Evolutionary conservation across 331 rosid species (phyloP).

Genomic region (Acacia concinna): DNA sequence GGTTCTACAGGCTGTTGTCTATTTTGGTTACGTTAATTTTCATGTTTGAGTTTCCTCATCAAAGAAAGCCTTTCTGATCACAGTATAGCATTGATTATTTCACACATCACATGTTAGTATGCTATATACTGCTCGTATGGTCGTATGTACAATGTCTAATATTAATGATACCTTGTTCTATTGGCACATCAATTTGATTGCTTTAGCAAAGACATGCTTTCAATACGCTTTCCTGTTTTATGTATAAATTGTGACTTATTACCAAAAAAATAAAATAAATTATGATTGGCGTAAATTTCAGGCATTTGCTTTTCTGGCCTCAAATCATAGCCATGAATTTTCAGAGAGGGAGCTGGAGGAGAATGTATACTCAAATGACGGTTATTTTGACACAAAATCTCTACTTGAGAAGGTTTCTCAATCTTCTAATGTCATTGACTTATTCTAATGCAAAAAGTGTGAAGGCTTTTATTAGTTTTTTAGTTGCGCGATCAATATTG

Average conservation of each 20-base stretch:
- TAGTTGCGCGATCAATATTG: too few relatives aligned
- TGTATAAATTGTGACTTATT: background rate
- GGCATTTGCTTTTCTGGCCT: conserved; percentile 85
- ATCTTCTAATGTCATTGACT: conserved; percentile 13
- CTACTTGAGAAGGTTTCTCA: conserved; percentile 79
- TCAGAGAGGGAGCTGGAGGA: conserved; percentile 77
- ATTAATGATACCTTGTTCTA: conserved; percentile 23
- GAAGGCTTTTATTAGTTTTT: conserved; percentile 24
- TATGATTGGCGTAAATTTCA: conserved; percentile 41
- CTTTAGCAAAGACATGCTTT: conserved; percentile 17
- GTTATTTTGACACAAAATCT: conserved; percentile 61
- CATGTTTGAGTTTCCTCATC: conserved; percentile 19
- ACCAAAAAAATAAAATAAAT: background rate
- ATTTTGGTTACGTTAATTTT: conserved; percentile 22
- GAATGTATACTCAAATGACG: conserved; percentile 66
- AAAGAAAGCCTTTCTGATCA: conserved; percentile 16
- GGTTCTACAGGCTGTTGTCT: conserved; percentile 17
- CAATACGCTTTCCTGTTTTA: conserved; percentile 14
- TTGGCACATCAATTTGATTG: background rate
- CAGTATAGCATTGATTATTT: conserved; percentile 16
- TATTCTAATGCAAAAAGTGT: background rate
- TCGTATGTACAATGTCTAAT: conserved; percentile 7
- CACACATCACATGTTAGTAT: background rate
- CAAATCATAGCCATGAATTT: conserved; percentile 63
- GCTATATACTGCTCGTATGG: background rate